phyloP scores from a whole-genome alignment of 2,329 filamentous ascomycete genomes.

The Cladosporium sp. region DNA sequence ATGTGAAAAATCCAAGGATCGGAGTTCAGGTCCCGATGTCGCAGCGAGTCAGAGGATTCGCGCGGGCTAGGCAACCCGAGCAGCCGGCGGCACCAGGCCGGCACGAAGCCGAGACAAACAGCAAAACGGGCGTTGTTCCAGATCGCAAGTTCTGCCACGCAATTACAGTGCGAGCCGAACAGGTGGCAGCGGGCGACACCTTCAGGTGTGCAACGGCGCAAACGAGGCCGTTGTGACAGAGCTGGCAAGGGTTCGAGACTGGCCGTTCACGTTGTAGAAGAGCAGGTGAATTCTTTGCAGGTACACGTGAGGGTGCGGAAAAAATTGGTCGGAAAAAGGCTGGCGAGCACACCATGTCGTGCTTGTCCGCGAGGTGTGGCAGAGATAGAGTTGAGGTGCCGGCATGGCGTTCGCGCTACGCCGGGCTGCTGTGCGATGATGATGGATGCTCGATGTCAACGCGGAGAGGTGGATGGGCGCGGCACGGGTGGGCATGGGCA shows the following conservation, averaged over 20 bases:
- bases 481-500: conserved; percentile 3
- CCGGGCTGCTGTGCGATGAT: conserved; percentile 7
- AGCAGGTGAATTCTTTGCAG: too few species aligned
- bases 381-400: conserved; percentile 10
- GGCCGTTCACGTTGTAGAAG: background rate
- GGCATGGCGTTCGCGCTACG: conserved; percentile 9
- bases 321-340: conserved; percentile 1
- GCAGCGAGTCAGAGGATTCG: background rate
- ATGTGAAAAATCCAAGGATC: background rate
- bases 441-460: conserved; percentile 2
- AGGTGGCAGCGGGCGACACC: conserved; percentile 4
- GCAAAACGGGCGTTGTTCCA: conserved; percentile 9
- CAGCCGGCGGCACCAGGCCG: conserved; percentile 2
- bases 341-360: conserved; percentile 6
- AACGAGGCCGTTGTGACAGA: background rate
- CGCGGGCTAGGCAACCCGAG: background rate
- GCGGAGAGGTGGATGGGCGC: conserved; percentile 1
- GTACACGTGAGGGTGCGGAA: background rate
- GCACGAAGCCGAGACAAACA: conserved; percentile 8
- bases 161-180: conserved; percentile 4
- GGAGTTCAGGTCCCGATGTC: conserved; percentile 7
- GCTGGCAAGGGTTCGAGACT: background rate
- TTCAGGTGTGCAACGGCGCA: background rate
- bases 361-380: background rate
- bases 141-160: conserved; percentile 9